Evolutionary conservation across 495 filamentous ascomycete species (phyloP).

Genomic region (Cercophora newfieldiana): DNA sequence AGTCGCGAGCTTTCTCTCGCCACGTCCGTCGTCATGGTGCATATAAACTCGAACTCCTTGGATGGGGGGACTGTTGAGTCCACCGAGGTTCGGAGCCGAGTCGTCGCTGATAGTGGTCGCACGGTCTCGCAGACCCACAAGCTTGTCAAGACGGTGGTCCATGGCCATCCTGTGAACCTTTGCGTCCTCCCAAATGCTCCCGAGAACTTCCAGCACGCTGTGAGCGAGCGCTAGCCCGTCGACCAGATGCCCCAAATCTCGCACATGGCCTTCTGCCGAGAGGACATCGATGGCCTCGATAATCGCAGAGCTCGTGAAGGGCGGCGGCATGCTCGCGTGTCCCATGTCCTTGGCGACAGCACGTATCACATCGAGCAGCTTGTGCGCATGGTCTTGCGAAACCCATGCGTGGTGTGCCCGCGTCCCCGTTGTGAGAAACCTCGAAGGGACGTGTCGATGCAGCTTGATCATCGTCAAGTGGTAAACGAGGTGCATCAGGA

Average conservation of each 20-base stretch:
- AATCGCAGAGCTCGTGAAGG: conserved; percentile 26
- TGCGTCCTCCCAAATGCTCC: conserved; percentile 27
- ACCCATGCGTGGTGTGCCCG: conserved; percentile 14
- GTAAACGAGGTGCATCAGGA: conserved; percentile 63
- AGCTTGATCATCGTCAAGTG: conserved; percentile 61
- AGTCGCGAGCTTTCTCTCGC: neutral
- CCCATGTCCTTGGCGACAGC: conserved; percentile 23
- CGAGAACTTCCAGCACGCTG: conserved; percentile 25
- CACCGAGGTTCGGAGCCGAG: neutral
- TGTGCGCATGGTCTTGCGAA: conserved; percentile 25
- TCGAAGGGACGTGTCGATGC: conserved; percentile 53
- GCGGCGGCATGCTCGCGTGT: conserved; percentile 21
- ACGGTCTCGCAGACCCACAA: conserved; percentile 23
- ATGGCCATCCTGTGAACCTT: conserved; percentile 23
- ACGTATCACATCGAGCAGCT: conserved; percentile 25
- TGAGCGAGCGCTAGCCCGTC: conserved; percentile 25
- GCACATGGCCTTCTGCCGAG: conserved; percentile 26
- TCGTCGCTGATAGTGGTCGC: neutral
- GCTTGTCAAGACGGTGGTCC: conserved; percentile 27
- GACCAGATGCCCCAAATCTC: conserved; percentile 24
- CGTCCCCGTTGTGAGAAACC: conserved; percentile 11
- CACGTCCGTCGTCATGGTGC: conserved; percentile 3
- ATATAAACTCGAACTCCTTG: conserved; percentile 19
- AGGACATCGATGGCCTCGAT: conserved; percentile 33
- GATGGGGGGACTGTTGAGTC: neutral